Evolutionary conservation across 2,329 filamentous ascomycete species (phyloP).

Genomic region (Polychaeton citri): DNA sequence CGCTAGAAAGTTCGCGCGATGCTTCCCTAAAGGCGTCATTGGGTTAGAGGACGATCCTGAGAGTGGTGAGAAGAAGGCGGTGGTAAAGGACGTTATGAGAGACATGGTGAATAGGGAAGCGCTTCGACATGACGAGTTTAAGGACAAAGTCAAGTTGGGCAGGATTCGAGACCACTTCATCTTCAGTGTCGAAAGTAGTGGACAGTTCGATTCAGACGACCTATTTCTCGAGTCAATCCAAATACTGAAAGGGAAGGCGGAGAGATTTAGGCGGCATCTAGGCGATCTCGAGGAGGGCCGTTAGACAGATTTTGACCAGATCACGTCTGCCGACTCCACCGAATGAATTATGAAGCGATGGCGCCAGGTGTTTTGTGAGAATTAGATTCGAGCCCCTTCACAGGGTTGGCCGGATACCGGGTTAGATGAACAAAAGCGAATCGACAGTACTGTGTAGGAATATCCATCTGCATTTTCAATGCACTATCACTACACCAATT

Average conservation of each 20-base stretch:
- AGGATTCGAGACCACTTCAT: slow-evolving; percentile 92
- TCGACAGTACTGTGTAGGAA: too few relatives aligned
- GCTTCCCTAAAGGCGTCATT: slow-evolving; percentile 84
- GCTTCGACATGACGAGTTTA: slow-evolving; percentile 81
- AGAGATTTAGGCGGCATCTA: slow-evolving; percentile 57
- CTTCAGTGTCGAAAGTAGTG: slow-evolving; percentile 86
- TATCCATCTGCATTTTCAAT: too few relatives aligned
- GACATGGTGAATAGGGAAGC: slow-evolving; percentile 93
- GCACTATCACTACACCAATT: too few relatives aligned
- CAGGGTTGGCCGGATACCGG: not conserved
- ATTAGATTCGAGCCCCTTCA: not conserved
- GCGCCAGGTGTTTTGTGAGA: not conserved
- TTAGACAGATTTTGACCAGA: too few relatives aligned
- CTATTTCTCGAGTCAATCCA: slow-evolving; percentile 84
- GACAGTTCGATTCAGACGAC: slow-evolving; percentile 87
- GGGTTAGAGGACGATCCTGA: slow-evolving; percentile 58
- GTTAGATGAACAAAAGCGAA: too few relatives aligned
- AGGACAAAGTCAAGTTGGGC: slow-evolving; percentile 88
- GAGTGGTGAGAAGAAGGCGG: slow-evolving; percentile 68
- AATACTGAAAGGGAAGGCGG: slow-evolving; percentile 73
- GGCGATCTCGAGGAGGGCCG: slow-evolving; percentile 27
- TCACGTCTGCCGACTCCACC: too few relatives aligned
- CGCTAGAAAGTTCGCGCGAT: slow-evolving; percentile 76
- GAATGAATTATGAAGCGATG: not conserved
- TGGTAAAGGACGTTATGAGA: slow-evolving; percentile 76